Evolutionary conservation across 192 early-diverging fungal species (phyloP).

Genomic region (Diversispora epigaea): DNA sequence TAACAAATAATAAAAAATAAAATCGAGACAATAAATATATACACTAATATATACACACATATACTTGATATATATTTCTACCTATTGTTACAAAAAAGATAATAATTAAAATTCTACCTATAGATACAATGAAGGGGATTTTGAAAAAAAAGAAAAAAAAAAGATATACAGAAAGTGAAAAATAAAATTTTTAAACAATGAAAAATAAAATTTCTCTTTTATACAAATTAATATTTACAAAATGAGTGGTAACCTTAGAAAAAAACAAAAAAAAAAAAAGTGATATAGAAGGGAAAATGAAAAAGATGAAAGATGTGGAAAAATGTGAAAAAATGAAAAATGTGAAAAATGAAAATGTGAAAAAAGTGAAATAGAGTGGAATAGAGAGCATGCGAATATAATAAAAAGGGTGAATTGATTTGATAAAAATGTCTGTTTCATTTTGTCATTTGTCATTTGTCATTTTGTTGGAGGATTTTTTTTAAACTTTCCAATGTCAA

Average conservation of each 20-base stretch:
- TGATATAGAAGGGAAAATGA: not conserved
- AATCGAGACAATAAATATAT: too few species aligned
- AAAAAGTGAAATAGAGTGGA: not conserved
- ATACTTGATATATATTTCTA: too few species aligned
- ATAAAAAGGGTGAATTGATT: too few species aligned
- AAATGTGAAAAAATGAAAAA: not conserved
- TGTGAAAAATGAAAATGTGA: not conserved
- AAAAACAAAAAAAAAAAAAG: not conserved
- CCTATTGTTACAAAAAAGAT: not conserved
- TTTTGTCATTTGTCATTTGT: too few species aligned
- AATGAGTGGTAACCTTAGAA: not conserved
- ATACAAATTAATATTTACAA: slow-evolving; percentile 25
- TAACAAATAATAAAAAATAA: too few species aligned
- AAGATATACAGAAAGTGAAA: not conserved
- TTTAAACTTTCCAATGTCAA: too few species aligned
- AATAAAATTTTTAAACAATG: not conserved
- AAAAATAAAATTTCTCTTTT: not conserved
- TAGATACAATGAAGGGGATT: not conserved
- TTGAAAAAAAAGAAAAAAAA: not conserved
- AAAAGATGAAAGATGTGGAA: not conserved
- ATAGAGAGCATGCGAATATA: not conserved
- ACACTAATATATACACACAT: too few species aligned
- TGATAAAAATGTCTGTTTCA: too few species aligned
- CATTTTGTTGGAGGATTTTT: too few species aligned
- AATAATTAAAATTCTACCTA: slow-evolving; percentile 8